phyloP scores from a whole-genome alignment of 1,139 yeast species.

The Zygoascus meyerae region DNA sequence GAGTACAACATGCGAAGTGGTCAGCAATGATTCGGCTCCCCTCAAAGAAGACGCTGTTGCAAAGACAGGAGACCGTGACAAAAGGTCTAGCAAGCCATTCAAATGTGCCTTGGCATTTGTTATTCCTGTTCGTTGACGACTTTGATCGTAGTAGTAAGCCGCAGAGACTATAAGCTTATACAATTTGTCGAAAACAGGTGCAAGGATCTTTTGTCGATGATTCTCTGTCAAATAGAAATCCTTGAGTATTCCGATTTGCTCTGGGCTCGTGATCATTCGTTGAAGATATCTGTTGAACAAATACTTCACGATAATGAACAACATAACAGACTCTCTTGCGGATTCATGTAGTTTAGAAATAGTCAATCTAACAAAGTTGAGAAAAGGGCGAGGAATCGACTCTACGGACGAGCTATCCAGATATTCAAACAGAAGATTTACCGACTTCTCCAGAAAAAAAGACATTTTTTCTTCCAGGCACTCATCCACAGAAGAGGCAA shows the following conservation, averaged over 20 bases:
- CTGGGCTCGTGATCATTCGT: constrained; percentile 23
- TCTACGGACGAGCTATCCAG: constrained; percentile 22
- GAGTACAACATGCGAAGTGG: constrained; percentile 25
- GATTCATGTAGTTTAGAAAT: constrained; percentile 20
- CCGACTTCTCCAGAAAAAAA: constrained; percentile 19
- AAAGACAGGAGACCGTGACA: constrained; percentile 6
- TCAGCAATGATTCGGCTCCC: background rate
- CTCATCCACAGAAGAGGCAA: constrained; percentile 18
- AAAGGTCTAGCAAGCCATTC: constrained; percentile 14
- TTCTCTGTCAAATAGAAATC: constrained; percentile 24
- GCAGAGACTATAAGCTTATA: constrained; percentile 16
- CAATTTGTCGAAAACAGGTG: constrained; percentile 20
- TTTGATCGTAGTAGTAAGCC: constrained; percentile 17
- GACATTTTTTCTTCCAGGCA: constrained; percentile 14
- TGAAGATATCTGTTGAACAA: constrained; percentile 23
- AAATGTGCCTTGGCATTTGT: constrained; percentile 14
- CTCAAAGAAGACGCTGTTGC: background rate
- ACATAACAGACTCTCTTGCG: constrained; percentile 17
- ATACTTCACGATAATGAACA: constrained; percentile 23
- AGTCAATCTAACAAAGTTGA: constrained; percentile 21
- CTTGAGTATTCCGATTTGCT: constrained; percentile 23
- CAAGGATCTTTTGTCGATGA: constrained; percentile 25
- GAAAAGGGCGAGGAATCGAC: constrained; percentile 22
- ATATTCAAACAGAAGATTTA: constrained; percentile 19
- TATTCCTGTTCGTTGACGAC: constrained; percentile 11